Conservation (phyloP, 306 rosid species). For the Vigna trinervia region DNA sequence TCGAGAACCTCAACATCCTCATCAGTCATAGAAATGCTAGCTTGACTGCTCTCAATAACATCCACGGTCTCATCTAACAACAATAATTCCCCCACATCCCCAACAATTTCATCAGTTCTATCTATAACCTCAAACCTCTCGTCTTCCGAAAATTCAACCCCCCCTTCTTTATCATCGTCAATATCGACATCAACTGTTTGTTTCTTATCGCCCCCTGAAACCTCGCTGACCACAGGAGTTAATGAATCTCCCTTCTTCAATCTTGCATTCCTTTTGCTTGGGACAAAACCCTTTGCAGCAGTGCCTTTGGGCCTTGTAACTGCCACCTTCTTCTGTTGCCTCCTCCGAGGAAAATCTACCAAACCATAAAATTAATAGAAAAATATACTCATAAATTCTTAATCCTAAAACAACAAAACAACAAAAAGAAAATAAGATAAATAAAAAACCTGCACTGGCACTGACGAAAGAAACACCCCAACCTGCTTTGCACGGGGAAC, state of each 20-base stretch:
- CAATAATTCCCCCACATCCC: constrained; percentile 47
- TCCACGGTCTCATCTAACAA: constrained; percentile 39
- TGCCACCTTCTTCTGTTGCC: constrained; percentile 61
- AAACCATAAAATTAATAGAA: constrained; percentile 18
- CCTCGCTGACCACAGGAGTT: constrained; percentile 57
- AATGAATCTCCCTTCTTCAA: constrained; percentile 53
- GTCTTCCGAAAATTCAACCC: constrained; percentile 47
- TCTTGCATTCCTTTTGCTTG: constrained; percentile 51
- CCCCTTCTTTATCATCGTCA: constrained; percentile 45
- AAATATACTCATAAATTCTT: constrained; percentile 18
- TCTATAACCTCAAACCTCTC: constrained; percentile 50
- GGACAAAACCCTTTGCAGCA: constrained; percentile 63
- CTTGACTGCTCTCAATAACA: constrained; percentile 43
- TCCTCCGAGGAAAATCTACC: constrained; percentile 73
- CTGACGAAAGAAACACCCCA: constrained; percentile 54
- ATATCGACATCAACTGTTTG: constrained; percentile 33
- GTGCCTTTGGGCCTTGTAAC: constrained; percentile 58
- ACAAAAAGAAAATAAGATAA: constrained; percentile 21
- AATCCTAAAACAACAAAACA: constrained; percentile 6
- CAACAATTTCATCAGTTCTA: constrained; percentile 43
- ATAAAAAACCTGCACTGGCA: constrained; percentile 67
- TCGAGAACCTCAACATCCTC: constrained; percentile 44
- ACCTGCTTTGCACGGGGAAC: constrained; percentile 53
- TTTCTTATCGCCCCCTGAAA: constrained; percentile 39
- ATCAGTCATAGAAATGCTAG: constrained; percentile 37